Conservation (phyloP, 2,329 filamentous ascomycete genomes). For the Epichloe scottii region DNA sequence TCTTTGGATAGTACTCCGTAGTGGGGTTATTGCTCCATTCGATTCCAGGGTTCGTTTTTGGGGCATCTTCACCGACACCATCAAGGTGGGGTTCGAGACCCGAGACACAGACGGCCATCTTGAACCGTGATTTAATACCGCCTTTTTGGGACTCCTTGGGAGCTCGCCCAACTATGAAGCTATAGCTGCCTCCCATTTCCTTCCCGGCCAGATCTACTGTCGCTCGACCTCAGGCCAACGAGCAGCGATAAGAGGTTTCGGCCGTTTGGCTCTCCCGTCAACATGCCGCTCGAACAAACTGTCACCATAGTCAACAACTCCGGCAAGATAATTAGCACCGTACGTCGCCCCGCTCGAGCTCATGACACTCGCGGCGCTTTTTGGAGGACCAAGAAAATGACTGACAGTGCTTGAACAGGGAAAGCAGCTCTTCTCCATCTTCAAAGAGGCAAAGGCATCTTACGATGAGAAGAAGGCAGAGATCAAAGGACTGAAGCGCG, state of each 20-base stretch:
- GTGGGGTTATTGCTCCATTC: conserved; percentile 7
- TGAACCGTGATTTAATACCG: conserved; percentile 1
- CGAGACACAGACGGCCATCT: not conserved
- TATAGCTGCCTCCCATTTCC: not conserved
- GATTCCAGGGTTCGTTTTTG: conserved; percentile 1
- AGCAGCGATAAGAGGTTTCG: not conserved
- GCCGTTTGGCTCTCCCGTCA: not conserved
- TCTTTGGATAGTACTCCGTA: conserved; percentile 1
- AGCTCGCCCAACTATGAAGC: not conserved
- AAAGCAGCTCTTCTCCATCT: conserved; percentile 79
- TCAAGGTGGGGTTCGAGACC: conserved; percentile 4
- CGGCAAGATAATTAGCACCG: conserved; percentile 81
- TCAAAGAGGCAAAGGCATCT: conserved; percentile 80
- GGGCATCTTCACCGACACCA: conserved; percentile 10
- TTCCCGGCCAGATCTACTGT: no score
- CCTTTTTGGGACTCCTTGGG: not conserved
- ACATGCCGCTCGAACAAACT: conserved; percentile 48
- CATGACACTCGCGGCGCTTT: not conserved
- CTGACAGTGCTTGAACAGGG: conserved; percentile 40
- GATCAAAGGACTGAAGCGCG: conserved; percentile 54
- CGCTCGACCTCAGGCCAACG: not conserved
- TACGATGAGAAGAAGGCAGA: conserved; percentile 83
- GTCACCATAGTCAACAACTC: conserved; percentile 85
- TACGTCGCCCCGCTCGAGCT: conserved; percentile 31
- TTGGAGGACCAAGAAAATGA: not conserved